These are phyloP conservation scores for Termitomyces sp. DNA, from an alignment of 768 basidiomycete genomes.

Conservation along the genomic window DNA sequence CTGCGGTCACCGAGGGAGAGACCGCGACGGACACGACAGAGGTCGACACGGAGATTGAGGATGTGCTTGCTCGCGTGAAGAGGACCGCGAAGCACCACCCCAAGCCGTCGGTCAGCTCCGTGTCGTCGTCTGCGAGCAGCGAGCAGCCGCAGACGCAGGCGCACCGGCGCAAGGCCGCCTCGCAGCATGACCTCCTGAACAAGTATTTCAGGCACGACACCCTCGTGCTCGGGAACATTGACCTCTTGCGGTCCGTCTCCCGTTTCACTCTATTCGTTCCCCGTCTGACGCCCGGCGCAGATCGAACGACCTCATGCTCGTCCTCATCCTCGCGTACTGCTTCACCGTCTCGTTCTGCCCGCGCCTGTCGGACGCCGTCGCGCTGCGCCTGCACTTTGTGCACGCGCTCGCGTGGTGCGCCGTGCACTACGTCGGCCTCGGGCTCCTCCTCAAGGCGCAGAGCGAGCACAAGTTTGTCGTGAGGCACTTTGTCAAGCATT, in stretches of 20 bases:
- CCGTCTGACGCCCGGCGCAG: constrained; percentile 32
- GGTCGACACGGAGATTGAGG: constrained; percentile 51
- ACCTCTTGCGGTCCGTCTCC: constrained; percentile 65
- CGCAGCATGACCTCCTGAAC: constrained; percentile 86
- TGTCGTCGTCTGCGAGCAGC: constrained; percentile 23
- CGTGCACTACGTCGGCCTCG: constrained; percentile 86
- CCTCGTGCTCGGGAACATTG: constrained; percentile 66
- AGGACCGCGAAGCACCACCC: constrained; percentile 24
- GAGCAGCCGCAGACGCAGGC: constrained; percentile 5
- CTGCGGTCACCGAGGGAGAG: constrained; percentile 66
- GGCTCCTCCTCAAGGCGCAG: constrained; percentile 79
- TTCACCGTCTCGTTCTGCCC: constrained; percentile 56
- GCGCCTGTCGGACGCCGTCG: constrained; percentile 36
- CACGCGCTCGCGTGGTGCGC: constrained; percentile 85
- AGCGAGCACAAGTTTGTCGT: constrained; percentile 86
- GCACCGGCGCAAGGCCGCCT: constrained; percentile 30
- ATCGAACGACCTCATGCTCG: constrained; percentile 78
- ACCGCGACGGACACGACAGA: constrained; percentile 65
- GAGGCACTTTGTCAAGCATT: constrained; percentile 91
- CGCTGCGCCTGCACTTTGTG: constrained; percentile 65
- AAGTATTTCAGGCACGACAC: constrained; percentile 89
- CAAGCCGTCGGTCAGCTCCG: constrained; percentile 28
- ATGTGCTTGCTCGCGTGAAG: not conserved
- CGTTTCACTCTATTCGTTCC: not conserved
- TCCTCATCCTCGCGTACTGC: constrained; percentile 69